Conservation (phyloP, 1,139 yeast species). For the Sugiyamaella xylanicola region DNA sequence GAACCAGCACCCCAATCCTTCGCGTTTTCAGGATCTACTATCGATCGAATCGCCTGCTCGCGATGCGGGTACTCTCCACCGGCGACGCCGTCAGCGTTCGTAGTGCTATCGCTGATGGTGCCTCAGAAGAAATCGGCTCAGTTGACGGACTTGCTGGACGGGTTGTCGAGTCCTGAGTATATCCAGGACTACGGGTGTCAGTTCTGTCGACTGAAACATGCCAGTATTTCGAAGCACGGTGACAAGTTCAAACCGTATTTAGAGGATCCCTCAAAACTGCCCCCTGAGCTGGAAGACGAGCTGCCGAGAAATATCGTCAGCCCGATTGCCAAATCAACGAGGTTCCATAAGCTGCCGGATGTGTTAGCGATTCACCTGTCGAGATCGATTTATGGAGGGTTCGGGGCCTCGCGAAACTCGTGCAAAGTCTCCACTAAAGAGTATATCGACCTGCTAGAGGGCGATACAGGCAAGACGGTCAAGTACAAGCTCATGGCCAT, state of each 20-base stretch:
- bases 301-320: slow-evolving; percentile 55
- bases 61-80: slow-evolving; percentile 66
- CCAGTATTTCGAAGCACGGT: slow-evolving; percentile 29
- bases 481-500: slow-evolving; percentile 66
- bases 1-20: slow-evolving; percentile 45
- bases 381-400: slow-evolving; percentile 76
- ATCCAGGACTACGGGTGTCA: slow-evolving; percentile 82
- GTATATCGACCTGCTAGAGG: slow-evolving; percentile 47
- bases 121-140: slow-evolving; percentile 60
- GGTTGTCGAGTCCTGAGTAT: slow-evolving; percentile 62
- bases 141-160: slow-evolving; percentile 57
- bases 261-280: slow-evolving; percentile 34
- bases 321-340: slow-evolving; percentile 65
- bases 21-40: slow-evolving; percentile 71
- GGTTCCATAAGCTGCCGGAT: slow-evolving; percentile 66
- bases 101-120: slow-evolving; percentile 71
- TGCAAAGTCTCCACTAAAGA: slow-evolving; percentile 73
- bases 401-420: slow-evolving; percentile 69
- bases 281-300: slow-evolving; percentile 37
- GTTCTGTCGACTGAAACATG: slow-evolving; percentile 60
- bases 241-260: slow-evolving; percentile 22
- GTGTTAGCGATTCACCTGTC: slow-evolving; percentile 77
- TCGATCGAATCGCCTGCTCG: slow-evolving; percentile 69
- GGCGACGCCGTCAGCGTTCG: slow-evolving; percentile 61
- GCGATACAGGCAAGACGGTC: slow-evolving; percentile 24